These are phyloP conservation scores for Colletotrichum camelliae DNA, from an alignment of 2,329 filamentous ascomycete genomes.

Conservation along the genomic window DNA sequence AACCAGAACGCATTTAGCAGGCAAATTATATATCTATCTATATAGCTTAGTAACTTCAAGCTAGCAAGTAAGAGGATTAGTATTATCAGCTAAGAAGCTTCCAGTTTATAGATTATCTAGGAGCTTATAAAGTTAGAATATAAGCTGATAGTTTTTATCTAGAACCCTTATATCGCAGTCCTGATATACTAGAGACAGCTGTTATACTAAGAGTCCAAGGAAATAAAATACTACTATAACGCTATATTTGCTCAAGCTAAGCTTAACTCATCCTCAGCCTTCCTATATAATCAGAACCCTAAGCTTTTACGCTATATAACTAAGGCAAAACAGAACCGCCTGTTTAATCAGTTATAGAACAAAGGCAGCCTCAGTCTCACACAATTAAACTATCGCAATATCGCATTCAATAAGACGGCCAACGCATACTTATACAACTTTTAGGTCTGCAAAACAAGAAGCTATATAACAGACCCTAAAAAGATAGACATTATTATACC, in stretches of 20 bases:
- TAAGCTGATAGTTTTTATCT: background rate
- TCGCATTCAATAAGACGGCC: background rate
- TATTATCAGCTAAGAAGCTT: background rate
- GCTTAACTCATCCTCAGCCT: background rate
- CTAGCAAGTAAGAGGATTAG: conserved; percentile 16
- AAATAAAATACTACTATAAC: background rate
- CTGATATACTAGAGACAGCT: background rate
- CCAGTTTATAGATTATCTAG: background rate
- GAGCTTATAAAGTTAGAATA: background rate
- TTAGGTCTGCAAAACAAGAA: background rate
- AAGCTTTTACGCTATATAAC: background rate
- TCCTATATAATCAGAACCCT: background rate
- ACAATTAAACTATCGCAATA: background rate
- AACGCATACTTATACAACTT: background rate
- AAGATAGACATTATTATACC: background rate
- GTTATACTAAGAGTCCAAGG: background rate
- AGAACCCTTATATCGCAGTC: background rate
- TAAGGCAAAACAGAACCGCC: background rate
- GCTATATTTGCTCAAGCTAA: background rate
- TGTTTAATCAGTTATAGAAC: background rate
- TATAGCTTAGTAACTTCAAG: background rate
- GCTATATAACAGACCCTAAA: background rate
- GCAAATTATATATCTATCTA: background rate
- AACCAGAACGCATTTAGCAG: background rate
- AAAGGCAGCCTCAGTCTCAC: background rate